phyloP scores from a whole-genome alignment of 768 basidiomycete species.

The Boletus subcaerulescens region DNA sequence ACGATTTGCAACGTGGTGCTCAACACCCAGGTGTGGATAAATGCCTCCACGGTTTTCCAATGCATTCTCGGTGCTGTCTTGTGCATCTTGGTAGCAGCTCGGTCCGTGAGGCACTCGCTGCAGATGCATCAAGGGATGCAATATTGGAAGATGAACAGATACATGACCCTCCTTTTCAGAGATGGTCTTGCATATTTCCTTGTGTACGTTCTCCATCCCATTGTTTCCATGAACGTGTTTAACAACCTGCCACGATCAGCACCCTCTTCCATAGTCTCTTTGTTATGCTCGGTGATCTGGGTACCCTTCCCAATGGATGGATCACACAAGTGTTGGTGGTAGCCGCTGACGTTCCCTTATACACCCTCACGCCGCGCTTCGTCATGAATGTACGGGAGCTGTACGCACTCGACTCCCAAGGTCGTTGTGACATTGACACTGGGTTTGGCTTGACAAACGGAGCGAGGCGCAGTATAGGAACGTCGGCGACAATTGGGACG shows the following conservation, averaged over 20 bases:
- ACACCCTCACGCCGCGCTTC: conserved; percentile 1
- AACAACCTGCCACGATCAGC: neutral
- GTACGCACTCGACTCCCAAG: neutral
- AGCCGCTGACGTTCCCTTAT: neutral
- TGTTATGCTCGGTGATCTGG: neutral
- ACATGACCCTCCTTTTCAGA: too few species aligned
- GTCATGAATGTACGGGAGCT: neutral
- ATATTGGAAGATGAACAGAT: too few species aligned
- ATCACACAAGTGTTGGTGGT: neutral
- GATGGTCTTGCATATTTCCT: neutral
- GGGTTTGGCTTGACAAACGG: neutral
- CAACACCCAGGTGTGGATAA: too few species aligned
- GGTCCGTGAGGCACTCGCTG: too few species aligned
- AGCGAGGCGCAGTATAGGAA: neutral
- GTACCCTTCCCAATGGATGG: neutral
- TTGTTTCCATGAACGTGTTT: too few species aligned
- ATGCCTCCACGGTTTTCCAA: too few species aligned
- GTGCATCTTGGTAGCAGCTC: too few species aligned
- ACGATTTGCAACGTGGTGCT: too few species aligned
- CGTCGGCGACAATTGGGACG: neutral
- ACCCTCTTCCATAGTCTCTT: neutral
- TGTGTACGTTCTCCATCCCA: neutral
- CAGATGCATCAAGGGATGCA: too few species aligned
- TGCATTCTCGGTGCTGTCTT: too few species aligned
- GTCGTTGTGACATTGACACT: neutral